phyloP scores from a whole-genome alignment of 2,329 filamentous ascomycete genomes.

The Dactylellina haptotyla region DNA sequence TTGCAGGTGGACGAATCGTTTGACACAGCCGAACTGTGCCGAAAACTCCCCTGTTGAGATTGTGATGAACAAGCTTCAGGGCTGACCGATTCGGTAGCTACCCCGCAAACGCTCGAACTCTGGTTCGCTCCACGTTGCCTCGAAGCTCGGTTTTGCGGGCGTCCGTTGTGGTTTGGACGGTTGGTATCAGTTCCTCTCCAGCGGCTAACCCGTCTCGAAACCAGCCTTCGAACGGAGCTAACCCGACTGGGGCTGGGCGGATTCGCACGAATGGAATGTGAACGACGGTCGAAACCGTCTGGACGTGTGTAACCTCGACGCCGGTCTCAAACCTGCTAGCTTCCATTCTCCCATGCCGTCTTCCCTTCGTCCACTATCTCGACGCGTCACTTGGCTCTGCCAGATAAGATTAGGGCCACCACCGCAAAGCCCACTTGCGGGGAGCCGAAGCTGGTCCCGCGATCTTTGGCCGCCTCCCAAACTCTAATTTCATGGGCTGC shows the following conservation, averaged over 20 bases:
- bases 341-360: constrained; percentile 43
- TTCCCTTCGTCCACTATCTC: constrained; percentile 43
- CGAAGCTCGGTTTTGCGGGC: too few relatives aligned
- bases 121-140: neutral
- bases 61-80: neutral
- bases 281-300: neutral
- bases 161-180: neutral
- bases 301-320: neutral
- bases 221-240: constrained; percentile 8
- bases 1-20: too few relatives aligned
- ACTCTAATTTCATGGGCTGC: constrained; percentile 22
- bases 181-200: neutral
- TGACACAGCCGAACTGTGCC: neutral
- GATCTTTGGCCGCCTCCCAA: neutral
- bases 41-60: neutral
- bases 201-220: constrained; percentile 40
- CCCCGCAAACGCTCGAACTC: neutral
- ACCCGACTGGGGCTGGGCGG: constrained; percentile 1
- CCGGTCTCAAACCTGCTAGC: constrained; percentile 1
- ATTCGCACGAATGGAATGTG: constrained; percentile 39
- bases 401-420: constrained; percentile 20
- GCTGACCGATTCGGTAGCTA: neutral
- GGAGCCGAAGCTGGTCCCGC: constrained; percentile 10
- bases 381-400: constrained; percentile 21
- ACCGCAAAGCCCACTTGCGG: constrained; percentile 8